Base-by-base conservation (phyloP, 2,329 filamentous ascomycete species). In the Aureobasidium melanogenum region DNA sequence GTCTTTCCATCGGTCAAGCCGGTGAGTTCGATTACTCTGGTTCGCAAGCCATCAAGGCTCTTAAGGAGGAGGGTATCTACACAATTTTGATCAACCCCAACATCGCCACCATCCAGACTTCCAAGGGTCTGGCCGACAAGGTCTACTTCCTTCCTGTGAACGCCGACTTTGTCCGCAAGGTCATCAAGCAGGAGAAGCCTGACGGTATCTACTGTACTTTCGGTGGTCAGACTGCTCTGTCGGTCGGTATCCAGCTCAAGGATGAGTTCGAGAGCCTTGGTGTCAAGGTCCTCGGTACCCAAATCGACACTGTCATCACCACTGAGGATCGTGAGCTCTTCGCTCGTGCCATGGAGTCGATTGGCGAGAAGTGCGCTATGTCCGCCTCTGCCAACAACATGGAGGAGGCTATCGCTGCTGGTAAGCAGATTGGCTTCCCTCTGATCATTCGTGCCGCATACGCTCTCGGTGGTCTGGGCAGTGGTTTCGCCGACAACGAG, bases 11-110 rank as follows among this genome's bases (percentile, higher is more conserved):
- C 74, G 94, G 94, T 15, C 94, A 99, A 75, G 94, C 94, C 66
- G 94, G 94, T 75, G 94, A 99, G 75, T 99, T 99, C 68, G 94
- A 99, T 74, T 99, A 99, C 79, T 97, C 94, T 59, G 94, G 94
- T 65, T 95, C 89, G 75, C 94, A 99, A 76, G 94, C 93, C 48
- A 97, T 99, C 81, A 99, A 99, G 80, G 94, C 94, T 39, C 74
- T 99, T 69, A 97, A 97, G 77, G 89, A 97, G 74, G 94, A 97
- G 77, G 93, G 92, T 64, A 97, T 97, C 69, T 97, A 97, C 80
- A 97, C 94, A 3, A 88, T 99, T 65, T 81, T 99, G 65, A 97
- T 99, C 82, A 99, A 99, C 78, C 94, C 94, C 62, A 99, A 99
- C 74, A 97, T 99, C 73, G 94, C 94, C 67, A 99, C 94, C 0